phyloP scores from a whole-genome alignment of 1,284 basidiomycete species.

The Heliocybe sulcata region DNA sequence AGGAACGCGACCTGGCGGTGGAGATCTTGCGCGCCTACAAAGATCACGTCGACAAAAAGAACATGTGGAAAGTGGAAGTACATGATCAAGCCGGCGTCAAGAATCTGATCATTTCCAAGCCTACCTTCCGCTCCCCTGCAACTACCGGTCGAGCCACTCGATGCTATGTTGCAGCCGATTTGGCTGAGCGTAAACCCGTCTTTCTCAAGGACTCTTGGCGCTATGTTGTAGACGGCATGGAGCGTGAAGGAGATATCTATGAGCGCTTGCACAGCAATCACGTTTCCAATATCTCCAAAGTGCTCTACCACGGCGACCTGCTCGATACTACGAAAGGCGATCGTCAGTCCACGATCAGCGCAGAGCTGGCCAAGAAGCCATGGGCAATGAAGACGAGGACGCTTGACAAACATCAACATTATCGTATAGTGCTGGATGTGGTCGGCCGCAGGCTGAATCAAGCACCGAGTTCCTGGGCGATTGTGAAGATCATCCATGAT shows the following conservation, averaged over 20 bases:
- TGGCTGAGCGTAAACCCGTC: not conserved
- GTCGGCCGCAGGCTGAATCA: not conserved
- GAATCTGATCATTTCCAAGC: not conserved
- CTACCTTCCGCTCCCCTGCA: not conserved
- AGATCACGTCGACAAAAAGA: not conserved
- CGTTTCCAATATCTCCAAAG: not conserved
- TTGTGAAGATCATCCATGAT: not conserved
- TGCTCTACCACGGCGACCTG: not conserved
- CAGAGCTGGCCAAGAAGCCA: not conserved
- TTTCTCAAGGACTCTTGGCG: conserved; percentile 4
- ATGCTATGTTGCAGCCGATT: not conserved
- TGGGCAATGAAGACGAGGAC: not conserved
- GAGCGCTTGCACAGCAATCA: not conserved
- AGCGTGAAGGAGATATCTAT: not conserved
- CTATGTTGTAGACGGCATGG: not conserved
- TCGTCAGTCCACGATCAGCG: not conserved
- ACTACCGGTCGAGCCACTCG: not conserved
- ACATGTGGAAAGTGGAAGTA: not conserved
- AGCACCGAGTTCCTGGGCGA: not conserved
- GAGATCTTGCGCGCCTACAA: not conserved
- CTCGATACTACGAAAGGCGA: not conserved
- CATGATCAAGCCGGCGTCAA: not conserved
- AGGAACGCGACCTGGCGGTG: not conserved
- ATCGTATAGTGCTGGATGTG: not conserved
- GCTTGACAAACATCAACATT: not conserved